Conservation (phyloP, 2,329 filamentous ascomycete genomes). For the Sphaerulina musiva region DNA sequence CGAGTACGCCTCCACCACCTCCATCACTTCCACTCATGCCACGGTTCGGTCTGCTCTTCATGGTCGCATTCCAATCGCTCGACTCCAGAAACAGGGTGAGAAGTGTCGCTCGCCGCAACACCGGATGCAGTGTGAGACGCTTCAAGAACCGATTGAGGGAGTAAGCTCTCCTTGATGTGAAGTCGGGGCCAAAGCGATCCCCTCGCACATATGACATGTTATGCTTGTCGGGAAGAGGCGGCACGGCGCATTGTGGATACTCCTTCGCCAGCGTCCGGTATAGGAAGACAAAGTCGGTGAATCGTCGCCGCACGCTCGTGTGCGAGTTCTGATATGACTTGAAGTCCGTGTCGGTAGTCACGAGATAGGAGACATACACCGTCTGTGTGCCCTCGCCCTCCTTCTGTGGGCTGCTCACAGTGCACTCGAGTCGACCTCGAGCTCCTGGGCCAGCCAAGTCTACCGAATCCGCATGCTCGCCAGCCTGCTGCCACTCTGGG, state of each 20-base stretch:
- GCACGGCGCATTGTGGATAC: slow-evolving; percentile 86
- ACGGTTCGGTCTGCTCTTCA: slow-evolving; percentile 69
- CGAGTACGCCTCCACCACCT: slow-evolving; percentile 67
- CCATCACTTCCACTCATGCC: slow-evolving; percentile 41
- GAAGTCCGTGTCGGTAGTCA: slow-evolving; percentile 90
- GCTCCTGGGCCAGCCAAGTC: slow-evolving; percentile 60
- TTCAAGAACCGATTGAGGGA: slow-evolving; percentile 87
- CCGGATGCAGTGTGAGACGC: slow-evolving; percentile 79
- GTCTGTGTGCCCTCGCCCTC: slow-evolving; percentile 96
- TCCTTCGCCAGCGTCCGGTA: slow-evolving; percentile 84
- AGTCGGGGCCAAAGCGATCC: slow-evolving; percentile 89
- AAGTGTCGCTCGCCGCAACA: slow-evolving; percentile 73
- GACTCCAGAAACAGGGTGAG: slow-evolving; percentile 88
- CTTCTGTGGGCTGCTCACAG: slow-evolving; percentile 76
- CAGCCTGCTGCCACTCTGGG: slow-evolving; percentile 62
- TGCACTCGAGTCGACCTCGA: slow-evolving; percentile 72
- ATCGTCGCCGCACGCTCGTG: slow-evolving; percentile 77
- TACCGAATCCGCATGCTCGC: slow-evolving; percentile 46
- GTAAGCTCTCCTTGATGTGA: slow-evolving; percentile 79
- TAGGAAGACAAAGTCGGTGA: slow-evolving; percentile 96
- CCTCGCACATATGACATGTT: slow-evolving; percentile 98
- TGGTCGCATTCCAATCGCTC: slow-evolving; percentile 92
- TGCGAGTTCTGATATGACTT: slow-evolving; percentile 79
- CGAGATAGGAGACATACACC: slow-evolving; percentile 89
- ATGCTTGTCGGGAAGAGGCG: slow-evolving; percentile 94